Evolutionary conservation across 2,329 filamentous ascomycete species (phyloP).

Genomic region (Talaromyces sp.): DNA sequence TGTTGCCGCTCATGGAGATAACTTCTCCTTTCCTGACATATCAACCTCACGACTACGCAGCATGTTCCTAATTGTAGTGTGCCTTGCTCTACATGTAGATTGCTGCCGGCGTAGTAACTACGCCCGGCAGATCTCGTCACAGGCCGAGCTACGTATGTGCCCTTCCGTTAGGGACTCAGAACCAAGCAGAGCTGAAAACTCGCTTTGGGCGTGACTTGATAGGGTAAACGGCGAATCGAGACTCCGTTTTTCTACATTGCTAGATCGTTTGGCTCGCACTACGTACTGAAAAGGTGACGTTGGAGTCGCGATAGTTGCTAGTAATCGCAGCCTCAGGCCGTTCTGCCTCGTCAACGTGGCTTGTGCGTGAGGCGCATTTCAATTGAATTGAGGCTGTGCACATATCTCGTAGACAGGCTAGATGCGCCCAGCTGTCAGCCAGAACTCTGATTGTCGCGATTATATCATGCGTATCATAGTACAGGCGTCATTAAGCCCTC

Average conservation of each 20-base stretch:
- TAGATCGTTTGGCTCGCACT: not conserved
- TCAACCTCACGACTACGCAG: not conserved
- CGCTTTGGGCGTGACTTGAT: not conserved
- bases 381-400: slow-evolving; percentile 9
- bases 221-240: not conserved
- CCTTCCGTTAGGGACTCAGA: not conserved
- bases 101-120: not conserved
- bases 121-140: not conserved
- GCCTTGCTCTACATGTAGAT: not conserved
- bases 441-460: not conserved
- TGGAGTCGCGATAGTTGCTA: not conserved
- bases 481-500: not conserved
- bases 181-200: slow-evolving; percentile 4
- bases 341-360: slow-evolving; percentile 11
- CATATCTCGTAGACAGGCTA: not conserved
- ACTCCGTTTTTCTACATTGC: not conserved
- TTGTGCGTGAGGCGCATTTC: slow-evolving; percentile 2
- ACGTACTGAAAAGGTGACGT: too few species aligned
- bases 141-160: not conserved
- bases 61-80: not conserved
- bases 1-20: not conserved
- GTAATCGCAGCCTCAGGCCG: not conserved
- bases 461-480: not conserved
- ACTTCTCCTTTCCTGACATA: not conserved
- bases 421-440: not conserved